Percentiles rank a stretch among this genome's conserved stretches.
These are phyloP conservation scores for Alternaria burnsii DNA, from an alignment of 2,329 filamentous ascomycete species.

Conservation along the genomic window DNA sequence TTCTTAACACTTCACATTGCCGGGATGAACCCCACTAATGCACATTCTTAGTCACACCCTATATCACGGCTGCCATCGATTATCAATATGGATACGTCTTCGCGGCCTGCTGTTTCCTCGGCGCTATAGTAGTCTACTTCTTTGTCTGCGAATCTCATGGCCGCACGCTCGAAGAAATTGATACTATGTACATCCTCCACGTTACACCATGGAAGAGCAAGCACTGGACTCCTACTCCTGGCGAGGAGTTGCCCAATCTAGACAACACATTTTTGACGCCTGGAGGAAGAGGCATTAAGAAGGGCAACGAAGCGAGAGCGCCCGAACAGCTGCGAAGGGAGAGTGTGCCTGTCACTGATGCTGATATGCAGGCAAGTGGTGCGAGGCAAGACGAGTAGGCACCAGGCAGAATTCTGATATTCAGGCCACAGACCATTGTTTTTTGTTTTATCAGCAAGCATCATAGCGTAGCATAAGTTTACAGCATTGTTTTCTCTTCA, in stretches of 20 bases:
- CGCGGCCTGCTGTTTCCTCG: constrained; percentile 73
- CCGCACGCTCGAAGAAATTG: constrained; percentile 79
- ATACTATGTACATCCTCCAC: constrained; percentile 72
- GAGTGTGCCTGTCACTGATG: constrained; percentile 23
- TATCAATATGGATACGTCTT: constrained; percentile 81
- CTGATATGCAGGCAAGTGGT: constrained; percentile 24
- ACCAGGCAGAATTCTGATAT: background rate
- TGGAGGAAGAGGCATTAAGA: constrained; percentile 46
- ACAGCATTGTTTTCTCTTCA: background rate
- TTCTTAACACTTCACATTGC: background rate
- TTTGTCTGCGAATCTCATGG: constrained; percentile 79
- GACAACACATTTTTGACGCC: constrained; percentile 47
- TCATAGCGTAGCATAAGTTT: background rate
- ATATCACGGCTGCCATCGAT: constrained; percentile 75
- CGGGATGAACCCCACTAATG: background rate
- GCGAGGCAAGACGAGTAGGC: constrained; percentile 15
- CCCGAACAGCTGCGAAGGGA: constrained; percentile 37
- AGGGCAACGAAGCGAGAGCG: constrained; percentile 42
- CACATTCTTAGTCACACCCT: constrained; percentile 66
- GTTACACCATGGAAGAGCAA: constrained; percentile 71
- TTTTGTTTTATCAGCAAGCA: background rate
- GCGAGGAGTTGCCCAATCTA: constrained; percentile 45
- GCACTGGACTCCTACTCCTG: constrained; percentile 57
- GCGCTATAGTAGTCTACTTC: constrained; percentile 74
- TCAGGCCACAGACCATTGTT: background rate